Conservation (phyloP, 129 eudicot genomes). For the Oenanthe sinensis region DNA sequence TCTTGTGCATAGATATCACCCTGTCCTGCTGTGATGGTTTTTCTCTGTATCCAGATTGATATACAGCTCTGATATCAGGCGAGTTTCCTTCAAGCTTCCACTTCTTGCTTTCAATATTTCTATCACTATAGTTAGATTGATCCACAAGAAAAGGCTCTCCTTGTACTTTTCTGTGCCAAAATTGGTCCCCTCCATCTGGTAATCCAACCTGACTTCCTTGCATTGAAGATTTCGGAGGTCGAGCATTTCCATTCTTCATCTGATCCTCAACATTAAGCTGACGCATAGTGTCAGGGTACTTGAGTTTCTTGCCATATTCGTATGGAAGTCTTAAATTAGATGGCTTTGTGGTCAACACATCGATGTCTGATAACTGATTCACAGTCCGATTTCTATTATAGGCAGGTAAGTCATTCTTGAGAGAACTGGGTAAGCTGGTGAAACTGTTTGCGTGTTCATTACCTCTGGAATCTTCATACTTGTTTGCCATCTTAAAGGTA, state of each 20-base stretch:
- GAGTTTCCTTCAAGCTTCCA: slow-evolving; percentile 29
- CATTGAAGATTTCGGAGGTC: slow-evolving; percentile 16
- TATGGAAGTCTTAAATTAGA: slow-evolving; percentile 35
- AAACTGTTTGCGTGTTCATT: slow-evolving; percentile 39
- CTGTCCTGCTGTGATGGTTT: slow-evolving; percentile 27
- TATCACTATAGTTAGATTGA: slow-evolving; percentile 28
- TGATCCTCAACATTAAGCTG: slow-evolving; percentile 40
- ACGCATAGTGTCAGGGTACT: slow-evolving; percentile 35
- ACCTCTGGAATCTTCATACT: slow-evolving; percentile 33
- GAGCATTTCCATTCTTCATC: slow-evolving; percentile 32
- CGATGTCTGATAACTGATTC: slow-evolving; percentile 74
- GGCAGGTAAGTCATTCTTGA: slow-evolving; percentile 32
- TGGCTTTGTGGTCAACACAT: slow-evolving; percentile 75
- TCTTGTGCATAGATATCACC: slow-evolving; percentile 39
- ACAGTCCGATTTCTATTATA: slow-evolving; percentile 51
- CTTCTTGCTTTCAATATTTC: slow-evolving; percentile 31
- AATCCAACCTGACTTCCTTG: slow-evolving; percentile 37
- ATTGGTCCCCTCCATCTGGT: slow-evolving; percentile 31
- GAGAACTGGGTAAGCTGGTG: slow-evolving; percentile 30
- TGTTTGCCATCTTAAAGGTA: slow-evolving; percentile 29
- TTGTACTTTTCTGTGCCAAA: slow-evolving; percentile 36
- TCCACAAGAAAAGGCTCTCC: slow-evolving; percentile 33
- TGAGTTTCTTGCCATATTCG: slow-evolving; percentile 46
- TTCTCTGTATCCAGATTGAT: slow-evolving; percentile 23
- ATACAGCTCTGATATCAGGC: slow-evolving; percentile 24